Percentiles rank a stretch among this genome's conserved stretches.
Conservation (phyloP, 495 filamentous ascomycete genomes). For the Talaromyces borbonicus region DNA sequence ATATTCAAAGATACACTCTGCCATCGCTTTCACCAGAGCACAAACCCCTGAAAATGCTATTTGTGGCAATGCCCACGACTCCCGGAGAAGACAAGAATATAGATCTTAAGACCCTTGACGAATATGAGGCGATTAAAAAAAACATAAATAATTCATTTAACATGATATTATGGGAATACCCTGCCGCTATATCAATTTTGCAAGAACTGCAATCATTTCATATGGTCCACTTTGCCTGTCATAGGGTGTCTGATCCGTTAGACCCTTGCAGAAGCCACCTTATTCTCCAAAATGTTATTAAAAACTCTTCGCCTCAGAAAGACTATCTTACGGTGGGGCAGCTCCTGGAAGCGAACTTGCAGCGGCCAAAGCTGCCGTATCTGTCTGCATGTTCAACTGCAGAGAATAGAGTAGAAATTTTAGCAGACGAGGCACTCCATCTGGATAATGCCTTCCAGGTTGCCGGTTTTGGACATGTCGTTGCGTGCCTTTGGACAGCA, state of each 20-base stretch:
- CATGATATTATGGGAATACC: background rate
- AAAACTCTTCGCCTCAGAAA: conserved; percentile 13
- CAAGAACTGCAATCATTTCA: conserved; percentile 14
- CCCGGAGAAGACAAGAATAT: conserved; percentile 6
- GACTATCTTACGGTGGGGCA: conserved; percentile 5
- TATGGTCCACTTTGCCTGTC: conserved; percentile 21
- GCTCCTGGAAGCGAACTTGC: conserved; percentile 2
- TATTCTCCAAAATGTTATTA: conserved; percentile 10
- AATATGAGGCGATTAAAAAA: background rate
- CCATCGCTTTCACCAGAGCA: too few species aligned
- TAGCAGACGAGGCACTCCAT: conserved; percentile 24
- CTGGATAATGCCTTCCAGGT: conserved; percentile 23
- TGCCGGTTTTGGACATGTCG: conserved; percentile 22
- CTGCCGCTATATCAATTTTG: background rate
- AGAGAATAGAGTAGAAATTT: conserved; percentile 6
- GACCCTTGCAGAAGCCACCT: conserved; percentile 16
- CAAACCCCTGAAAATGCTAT: conserved; percentile 5
- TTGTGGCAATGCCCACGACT: conserved; percentile 16
- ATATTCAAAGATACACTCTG: too few species aligned
- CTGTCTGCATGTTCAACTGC: conserved; percentile 21
- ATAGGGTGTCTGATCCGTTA: conserved; percentile 11
- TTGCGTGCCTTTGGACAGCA: conserved; percentile 16
- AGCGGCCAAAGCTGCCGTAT: conserved; percentile 17
- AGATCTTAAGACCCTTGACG: background rate
- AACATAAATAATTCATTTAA: conserved; percentile 3